Base-by-base conservation (phyloP, 352 stramenopile species). In the Globisporangium emineosum region DNA sequence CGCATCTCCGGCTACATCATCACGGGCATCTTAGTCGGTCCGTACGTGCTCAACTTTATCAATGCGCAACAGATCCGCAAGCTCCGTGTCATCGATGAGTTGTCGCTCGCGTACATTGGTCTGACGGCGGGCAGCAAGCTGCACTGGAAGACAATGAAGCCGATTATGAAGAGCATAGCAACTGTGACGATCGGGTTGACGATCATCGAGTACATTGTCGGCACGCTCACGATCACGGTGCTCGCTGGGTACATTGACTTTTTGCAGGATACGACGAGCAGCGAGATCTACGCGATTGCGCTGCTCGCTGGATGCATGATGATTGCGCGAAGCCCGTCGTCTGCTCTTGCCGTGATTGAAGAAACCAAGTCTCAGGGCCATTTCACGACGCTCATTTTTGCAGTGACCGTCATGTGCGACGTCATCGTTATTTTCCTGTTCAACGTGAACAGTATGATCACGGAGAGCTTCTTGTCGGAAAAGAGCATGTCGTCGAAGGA, bases 401-500 rank as follows among this genome's bases (percentile, higher is more conserved):
- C 76, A 0, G 81, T 90, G 21, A 90, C 81, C 0, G 79, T 90
- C 66, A 83, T 86, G 67, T 90, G 78, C 56, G 81, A 90, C 65
- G 72, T 90, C 37, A 68, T 84, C 23, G 81, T 90, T 54, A 88
- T 90, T 45, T 76, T 86, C 23, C 64, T 90, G 7, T 90, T 90
- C 71, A 88, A 89, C 67, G 71, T 89, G 55, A 89, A 86, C 65
- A 84, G 71, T 56, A 85, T 87, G 76, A 79, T 89, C 55, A 86
- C 79, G 0, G 79, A 89, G 64, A 81, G 74, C 27, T 80, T 89
- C 49, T 32, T 89, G 47, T 76, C 64, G n/a, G 76, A 84, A 45
- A 83, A 87, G 62, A 66, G 73, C 43, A 78, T 81, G 64, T 80
- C 72, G 32, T 69, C 58, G 10, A 67, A 73, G 23, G 45, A 75